These are phyloP conservation scores for Penicillium paneum DNA, from an alignment of 2,329 filamentous ascomycete genomes.

Conservation along the genomic window DNA sequence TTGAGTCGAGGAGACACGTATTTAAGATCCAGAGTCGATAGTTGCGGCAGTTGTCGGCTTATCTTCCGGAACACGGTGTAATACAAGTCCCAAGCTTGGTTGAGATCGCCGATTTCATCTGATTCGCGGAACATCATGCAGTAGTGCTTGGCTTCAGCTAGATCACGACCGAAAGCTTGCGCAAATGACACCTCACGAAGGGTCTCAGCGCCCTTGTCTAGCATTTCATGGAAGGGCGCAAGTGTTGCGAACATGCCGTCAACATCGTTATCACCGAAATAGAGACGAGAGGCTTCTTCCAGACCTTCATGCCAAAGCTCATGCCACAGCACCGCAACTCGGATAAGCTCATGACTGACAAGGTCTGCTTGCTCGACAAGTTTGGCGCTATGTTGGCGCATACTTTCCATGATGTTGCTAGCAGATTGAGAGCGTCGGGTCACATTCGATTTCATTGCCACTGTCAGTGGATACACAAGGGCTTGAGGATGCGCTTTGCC, in stretches of 20 bases:
- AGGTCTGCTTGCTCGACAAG: conserved; percentile 93
- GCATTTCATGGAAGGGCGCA: conserved; percentile 82
- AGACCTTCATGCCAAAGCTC: conserved; percentile 98
- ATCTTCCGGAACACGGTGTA: conserved; percentile 98
- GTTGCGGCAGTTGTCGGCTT: conserved; percentile 83
- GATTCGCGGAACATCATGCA: conserved; percentile 87
- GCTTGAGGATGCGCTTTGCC: conserved; percentile 94
- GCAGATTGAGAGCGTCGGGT: conserved; percentile 82
- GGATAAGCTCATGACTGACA: conserved; percentile 93
- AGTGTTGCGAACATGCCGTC: conserved; percentile 95
- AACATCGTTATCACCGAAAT: conserved; percentile 97
- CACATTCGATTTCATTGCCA: conserved; percentile 95
- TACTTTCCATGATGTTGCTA: conserved; percentile 92
- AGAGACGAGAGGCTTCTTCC: conserved; percentile 91
- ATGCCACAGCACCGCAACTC: conserved; percentile 96
- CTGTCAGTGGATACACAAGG: conserved; percentile 92
- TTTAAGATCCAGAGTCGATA: conserved; percentile 87
- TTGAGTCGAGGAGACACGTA: conserved; percentile 96
- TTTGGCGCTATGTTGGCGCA: conserved; percentile 89
- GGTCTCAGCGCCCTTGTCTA: conserved; percentile 89
- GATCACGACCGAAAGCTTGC: conserved; percentile 92
- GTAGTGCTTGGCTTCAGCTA: conserved; percentile 93
- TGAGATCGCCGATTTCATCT: conserved; percentile 89
- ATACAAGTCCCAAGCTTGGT: conserved; percentile 98
- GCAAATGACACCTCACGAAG: conserved; percentile 95